These are phyloP conservation scores for Pseudogymnoascus verrucosus DNA, from an alignment of 2,329 filamentous ascomycete species.

Conservation along the genomic window DNA sequence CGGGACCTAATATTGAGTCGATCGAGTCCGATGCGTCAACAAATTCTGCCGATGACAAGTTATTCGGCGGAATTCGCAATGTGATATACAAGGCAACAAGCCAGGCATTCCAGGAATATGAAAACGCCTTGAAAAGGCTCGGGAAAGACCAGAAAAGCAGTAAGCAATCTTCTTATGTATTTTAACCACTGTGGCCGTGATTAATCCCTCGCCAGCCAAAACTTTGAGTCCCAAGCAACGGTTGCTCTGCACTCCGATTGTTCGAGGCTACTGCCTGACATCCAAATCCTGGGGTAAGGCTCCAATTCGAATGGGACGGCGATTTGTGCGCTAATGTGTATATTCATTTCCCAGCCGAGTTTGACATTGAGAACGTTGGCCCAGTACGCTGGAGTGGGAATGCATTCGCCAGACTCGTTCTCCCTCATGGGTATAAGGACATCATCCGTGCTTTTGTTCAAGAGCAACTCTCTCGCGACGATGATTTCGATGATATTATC, in stretches of 20 bases:
- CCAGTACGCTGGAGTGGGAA: constrained; percentile 41
- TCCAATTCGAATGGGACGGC: neutral
- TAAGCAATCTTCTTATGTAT: constrained; percentile 10
- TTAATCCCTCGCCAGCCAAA: constrained; percentile 7
- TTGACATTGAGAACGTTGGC: constrained; percentile 37
- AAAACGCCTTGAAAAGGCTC: constrained; percentile 11
- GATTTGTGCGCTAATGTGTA: constrained; percentile 2
- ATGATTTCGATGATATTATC: constrained; percentile 44
- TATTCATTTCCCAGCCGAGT: constrained; percentile 22
- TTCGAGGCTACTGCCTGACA: constrained; percentile 27
- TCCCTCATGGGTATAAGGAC: constrained; percentile 42
- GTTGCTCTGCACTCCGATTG: constrained; percentile 23
- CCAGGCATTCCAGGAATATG: constrained; percentile 12
- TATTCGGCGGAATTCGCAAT: constrained; percentile 9
- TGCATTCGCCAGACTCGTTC: constrained; percentile 42
- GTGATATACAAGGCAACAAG: constrained; percentile 15
- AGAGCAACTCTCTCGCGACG: constrained; percentile 35
- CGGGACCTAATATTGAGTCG: constrained; percentile 12
- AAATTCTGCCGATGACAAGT: neutral
- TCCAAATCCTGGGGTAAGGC: constrained; percentile 28
- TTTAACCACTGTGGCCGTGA: neutral
- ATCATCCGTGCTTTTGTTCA: constrained; percentile 43
- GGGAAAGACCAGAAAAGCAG: neutral
- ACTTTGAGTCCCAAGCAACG: constrained; percentile 11
- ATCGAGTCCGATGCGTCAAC: neutral